phyloP scores from a whole-genome alignment of 2,329 filamentous ascomycete genomes.

The Pyrenophora graminea region DNA sequence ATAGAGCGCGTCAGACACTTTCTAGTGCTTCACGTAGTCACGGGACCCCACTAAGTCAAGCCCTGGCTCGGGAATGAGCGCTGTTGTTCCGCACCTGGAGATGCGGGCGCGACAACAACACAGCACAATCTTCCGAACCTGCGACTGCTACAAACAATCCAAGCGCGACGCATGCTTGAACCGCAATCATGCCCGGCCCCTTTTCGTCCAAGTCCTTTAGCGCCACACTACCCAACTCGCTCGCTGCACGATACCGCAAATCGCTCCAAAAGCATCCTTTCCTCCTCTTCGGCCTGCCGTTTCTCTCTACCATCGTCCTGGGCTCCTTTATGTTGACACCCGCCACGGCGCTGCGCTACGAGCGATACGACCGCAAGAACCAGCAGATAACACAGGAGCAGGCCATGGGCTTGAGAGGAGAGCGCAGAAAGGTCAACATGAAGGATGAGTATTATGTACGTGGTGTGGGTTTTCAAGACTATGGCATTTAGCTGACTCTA shows the following conservation, averaged over 20 bases:
- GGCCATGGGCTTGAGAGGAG: conserved; percentile 77
- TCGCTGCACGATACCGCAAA: conserved; percentile 77
- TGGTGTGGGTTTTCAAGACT: conserved; percentile 22
- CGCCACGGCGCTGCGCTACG: conserved; percentile 90
- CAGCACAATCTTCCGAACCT: background rate
- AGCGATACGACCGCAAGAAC: conserved; percentile 88
- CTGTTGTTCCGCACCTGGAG: conserved; percentile 8
- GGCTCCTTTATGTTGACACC: conserved; percentile 94
- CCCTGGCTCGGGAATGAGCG: conserved; percentile 14
- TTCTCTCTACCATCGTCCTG: conserved; percentile 84
- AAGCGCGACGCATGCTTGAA: background rate
- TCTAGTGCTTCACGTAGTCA: conserved; percentile 21
- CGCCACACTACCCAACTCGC: conserved; percentile 59
- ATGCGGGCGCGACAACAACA: conserved; percentile 1
- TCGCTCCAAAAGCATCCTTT: conserved; percentile 81
- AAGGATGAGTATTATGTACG: conserved; percentile 86
- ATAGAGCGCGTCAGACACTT: conserved; percentile 19
- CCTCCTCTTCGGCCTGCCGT: conserved; percentile 89
- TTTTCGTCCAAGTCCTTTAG: conserved; percentile 65
- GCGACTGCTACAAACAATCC: background rate
- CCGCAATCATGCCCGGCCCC: conserved; percentile 58
- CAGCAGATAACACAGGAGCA: conserved; percentile 84
- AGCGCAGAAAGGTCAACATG: conserved; percentile 73
- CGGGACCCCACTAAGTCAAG: conserved; percentile 32
- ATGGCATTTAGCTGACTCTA: conserved; percentile 13